Evolutionary conservation across 169 alveolate species (phyloP).

Genomic region (Miamiensis avidus): DNA sequence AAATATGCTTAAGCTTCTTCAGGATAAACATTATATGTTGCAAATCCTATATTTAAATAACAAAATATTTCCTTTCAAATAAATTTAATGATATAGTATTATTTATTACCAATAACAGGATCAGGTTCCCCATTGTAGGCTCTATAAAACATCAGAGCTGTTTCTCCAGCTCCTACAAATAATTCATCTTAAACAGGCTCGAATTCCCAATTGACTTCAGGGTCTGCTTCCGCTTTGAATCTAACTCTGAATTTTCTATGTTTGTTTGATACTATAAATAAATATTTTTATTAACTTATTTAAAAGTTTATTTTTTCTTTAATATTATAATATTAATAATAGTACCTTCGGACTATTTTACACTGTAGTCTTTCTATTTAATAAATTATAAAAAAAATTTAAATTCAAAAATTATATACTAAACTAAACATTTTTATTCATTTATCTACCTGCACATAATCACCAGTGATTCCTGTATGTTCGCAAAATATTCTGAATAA

Average conservation of each 20-base stretch:
- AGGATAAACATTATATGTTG: slow-evolving; percentile 65
- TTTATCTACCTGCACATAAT: slow-evolving; percentile 29
- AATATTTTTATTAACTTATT: slow-evolving; percentile 1
- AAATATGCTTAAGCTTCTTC: slow-evolving; percentile 68
- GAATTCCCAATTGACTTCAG: slow-evolving; percentile 71
- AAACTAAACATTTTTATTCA: slow-evolving; percentile 35
- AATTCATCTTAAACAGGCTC: slow-evolving; percentile 49
- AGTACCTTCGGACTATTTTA: not conserved
- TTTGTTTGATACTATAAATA: slow-evolving; percentile 22
- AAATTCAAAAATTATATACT: slow-evolving; percentile 38
- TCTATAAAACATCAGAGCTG: slow-evolving; percentile 65
- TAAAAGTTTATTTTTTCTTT: slow-evolving; percentile 17
- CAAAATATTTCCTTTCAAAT: not conserved
- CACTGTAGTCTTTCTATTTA: slow-evolving; percentile 21
- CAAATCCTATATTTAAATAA: slow-evolving; percentile 31
- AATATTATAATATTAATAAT: slow-evolving; percentile 29
- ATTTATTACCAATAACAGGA: slow-evolving; percentile 66
- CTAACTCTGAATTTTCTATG: slow-evolving; percentile 52
- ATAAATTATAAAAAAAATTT: slow-evolving; percentile 45
- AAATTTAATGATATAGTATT: too few species aligned
- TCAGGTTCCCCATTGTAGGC: slow-evolving; percentile 64
- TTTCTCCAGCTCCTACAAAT: slow-evolving; percentile 71
- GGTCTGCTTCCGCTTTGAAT: slow-evolving; percentile 63
- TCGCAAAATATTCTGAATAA: slow-evolving; percentile 45
- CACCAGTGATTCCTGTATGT: slow-evolving; percentile 43